Conservation (phyloP, 495 filamentous ascomycete species). For the Tuber microsphaerosporum region DNA sequence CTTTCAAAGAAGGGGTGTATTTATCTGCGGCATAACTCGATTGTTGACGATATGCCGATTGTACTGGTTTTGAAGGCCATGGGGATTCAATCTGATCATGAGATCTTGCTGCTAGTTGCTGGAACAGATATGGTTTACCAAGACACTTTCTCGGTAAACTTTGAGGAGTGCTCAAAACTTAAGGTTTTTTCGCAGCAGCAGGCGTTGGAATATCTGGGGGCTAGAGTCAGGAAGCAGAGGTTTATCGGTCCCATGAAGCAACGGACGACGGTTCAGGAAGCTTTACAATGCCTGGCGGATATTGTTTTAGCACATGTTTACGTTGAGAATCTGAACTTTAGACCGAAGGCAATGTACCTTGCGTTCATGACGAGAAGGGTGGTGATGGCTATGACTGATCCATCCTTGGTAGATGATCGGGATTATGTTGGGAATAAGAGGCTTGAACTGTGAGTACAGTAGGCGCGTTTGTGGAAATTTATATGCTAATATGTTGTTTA, state of each 20-base stretch:
- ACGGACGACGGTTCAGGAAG: slow-evolving; percentile 75
- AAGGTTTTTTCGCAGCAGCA: slow-evolving; percentile 86
- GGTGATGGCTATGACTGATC: slow-evolving; percentile 83
- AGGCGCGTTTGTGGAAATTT: not conserved
- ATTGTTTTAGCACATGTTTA: slow-evolving; percentile 89
- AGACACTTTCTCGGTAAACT: slow-evolving; percentile 87
- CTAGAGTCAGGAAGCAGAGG: slow-evolving; percentile 63
- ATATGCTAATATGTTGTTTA: slow-evolving; percentile 7
- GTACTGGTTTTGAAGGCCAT: slow-evolving; percentile 86
- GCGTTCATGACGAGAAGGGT: slow-evolving; percentile 94
- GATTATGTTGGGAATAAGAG: slow-evolving; percentile 98
- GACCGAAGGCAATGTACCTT: slow-evolving; percentile 89
- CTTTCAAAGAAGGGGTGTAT: slow-evolving; percentile 85
- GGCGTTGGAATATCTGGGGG: slow-evolving; percentile 83
- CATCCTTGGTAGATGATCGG: slow-evolving; percentile 81
- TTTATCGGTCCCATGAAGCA: slow-evolving; percentile 40
- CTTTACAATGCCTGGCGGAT: slow-evolving; percentile 80
- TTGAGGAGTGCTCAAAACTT: slow-evolving; percentile 77
- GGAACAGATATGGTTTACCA: slow-evolving; percentile 80
- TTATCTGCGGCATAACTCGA: slow-evolving; percentile 81
- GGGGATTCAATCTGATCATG: slow-evolving; percentile 85
- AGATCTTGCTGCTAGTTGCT: slow-evolving; percentile 81
- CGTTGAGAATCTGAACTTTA: slow-evolving; percentile 82
- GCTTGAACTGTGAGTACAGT: slow-evolving; percentile 60
- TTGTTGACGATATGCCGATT: slow-evolving; percentile 86